These are phyloP conservation scores for Colletotrichum australisinense DNA, from an alignment of 2,329 filamentous ascomycete species.

Conservation along the genomic window DNA sequence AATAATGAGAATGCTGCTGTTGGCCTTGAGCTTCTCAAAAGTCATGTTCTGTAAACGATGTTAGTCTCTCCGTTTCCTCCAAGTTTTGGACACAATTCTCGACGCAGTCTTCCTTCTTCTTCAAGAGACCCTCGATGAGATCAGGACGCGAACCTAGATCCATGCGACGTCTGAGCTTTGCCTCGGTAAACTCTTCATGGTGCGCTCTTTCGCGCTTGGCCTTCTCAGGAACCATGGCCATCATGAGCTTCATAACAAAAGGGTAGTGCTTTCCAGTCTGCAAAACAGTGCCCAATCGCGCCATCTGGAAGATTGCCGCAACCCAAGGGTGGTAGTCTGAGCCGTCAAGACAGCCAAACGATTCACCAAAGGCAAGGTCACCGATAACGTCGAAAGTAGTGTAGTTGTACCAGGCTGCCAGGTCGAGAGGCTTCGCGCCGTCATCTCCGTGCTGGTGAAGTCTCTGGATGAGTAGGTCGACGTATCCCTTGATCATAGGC, in stretches of 20 bases:
- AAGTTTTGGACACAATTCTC: background rate
- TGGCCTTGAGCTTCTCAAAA: conserved; percentile 34
- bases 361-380: conserved; percentile 44
- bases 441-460: conserved; percentile 44
- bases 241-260: conserved; percentile 20
- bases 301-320: conserved; percentile 39
- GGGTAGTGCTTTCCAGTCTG: conserved; percentile 28
- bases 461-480: conserved; percentile 50
- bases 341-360: conserved; percentile 42
- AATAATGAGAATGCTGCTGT: conserved; percentile 40
- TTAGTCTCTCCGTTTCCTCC: background rate
- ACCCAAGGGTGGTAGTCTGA: conserved; percentile 43
- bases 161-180: conserved; percentile 33
- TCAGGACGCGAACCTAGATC: conserved; percentile 35
- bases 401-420: conserved; percentile 43
- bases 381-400: conserved; percentile 47
- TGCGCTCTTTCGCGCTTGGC: conserved; percentile 6
- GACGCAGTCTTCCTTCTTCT: conserved; percentile 31
- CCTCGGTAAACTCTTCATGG: conserved; percentile 11
- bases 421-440: conserved; percentile 35
- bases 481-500: conserved; percentile 48
- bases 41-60: conserved; percentile 4
- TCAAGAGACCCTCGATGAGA: conserved; percentile 38
- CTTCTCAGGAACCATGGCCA: conserved; percentile 25
- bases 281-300: conserved; percentile 12